Evolutionary conservation across 768 basidiomycete species (phyloP).

Genomic region (Suillus clintonianus): DNA sequence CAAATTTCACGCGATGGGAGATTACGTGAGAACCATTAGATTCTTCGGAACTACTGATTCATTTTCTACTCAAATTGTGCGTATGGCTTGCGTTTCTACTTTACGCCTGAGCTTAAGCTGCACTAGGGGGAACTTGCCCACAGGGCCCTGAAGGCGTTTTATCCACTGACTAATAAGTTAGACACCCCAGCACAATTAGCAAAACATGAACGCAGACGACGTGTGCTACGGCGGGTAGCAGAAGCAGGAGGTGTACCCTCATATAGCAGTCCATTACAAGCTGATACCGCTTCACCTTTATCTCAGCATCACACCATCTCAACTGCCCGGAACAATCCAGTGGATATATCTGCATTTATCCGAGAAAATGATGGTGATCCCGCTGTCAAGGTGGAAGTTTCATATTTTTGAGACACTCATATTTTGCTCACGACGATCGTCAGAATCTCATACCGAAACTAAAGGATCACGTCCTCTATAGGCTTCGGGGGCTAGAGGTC

Average conservation of each 20-base stretch:
- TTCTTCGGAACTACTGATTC: not conserved
- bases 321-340: not conserved
- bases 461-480: slow-evolving; percentile 8
- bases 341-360: slow-evolving; percentile 12
- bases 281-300: too few species aligned
- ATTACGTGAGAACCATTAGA: not conserved
- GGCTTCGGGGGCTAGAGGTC: slow-evolving; percentile 2
- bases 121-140: too few species aligned
- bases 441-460: slow-evolving; percentile 33
- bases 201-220: not conserved
- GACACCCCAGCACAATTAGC: not conserved
- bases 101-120: too few species aligned
- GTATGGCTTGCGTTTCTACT: too few species aligned
- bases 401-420: too few species aligned
- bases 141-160: too few species aligned
- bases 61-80: not conserved
- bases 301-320: not conserved
- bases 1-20: not conserved
- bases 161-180: too few species aligned
- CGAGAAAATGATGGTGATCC: slow-evolving; percentile 21
- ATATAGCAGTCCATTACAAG: not conserved
- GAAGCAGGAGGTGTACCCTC: not conserved
- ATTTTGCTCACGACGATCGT: not conserved
- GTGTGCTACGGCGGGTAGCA: not conserved
- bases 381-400: slow-evolving; percentile 22